Evolutionary conservation across 2,329 filamentous ascomycete genomes (phyloP), one percentile per base, ranked within the genome.

Genomic region (Teratosphaeria nubilosa): DNA sequence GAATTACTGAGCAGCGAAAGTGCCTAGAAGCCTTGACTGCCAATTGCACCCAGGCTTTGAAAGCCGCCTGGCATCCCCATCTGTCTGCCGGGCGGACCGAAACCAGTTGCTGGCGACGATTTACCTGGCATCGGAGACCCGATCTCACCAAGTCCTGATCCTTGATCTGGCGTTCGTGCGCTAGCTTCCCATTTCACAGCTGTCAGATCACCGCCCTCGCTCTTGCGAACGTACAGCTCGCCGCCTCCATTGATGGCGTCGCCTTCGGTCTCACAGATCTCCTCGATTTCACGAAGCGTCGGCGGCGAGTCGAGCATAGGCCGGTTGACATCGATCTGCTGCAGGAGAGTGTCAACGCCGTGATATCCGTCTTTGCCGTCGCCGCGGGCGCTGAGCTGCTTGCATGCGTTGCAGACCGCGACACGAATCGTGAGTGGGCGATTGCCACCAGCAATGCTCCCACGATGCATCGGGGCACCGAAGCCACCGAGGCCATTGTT

Each of bases 231-330:
- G 34, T 88, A 84, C 68, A 99, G 95, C 27, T 82, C 86, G n/a
- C 94, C 94, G 51, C 92, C 92, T 52, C 94, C 94, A 67, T 97
- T 97, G 59, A 86, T 84, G 1, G 77, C 71, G 66, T 87, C 95
- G 58, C 94, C 94, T 70, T 96, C 90, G 0, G 92, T 96, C 67
- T 97, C 92, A 71, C 89, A 94, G 59, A 95, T 86, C 58, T 88
- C 85, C 45, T 92, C 79, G 65, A 97, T 80, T 67, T 96, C 91
- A 27, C 78, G 80, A 68, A 77, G 84, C 72, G 63, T 67, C 78
- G 72, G 77, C 83, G 66, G 76, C 70, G 79, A 73, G 59, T 86
- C 82, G 56, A 78, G 78, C n/a, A 81, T 75, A 34, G 76, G 76
- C 56, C 85, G 84, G 31, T 88, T 78, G 57, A 82, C 80, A 10